Percentiles rank a stretch among this genome's conserved stretches.
Evolutionary conservation across 1,284 basidiomycete species (phyloP).

Genomic region (Mixia osmundae): DNA sequence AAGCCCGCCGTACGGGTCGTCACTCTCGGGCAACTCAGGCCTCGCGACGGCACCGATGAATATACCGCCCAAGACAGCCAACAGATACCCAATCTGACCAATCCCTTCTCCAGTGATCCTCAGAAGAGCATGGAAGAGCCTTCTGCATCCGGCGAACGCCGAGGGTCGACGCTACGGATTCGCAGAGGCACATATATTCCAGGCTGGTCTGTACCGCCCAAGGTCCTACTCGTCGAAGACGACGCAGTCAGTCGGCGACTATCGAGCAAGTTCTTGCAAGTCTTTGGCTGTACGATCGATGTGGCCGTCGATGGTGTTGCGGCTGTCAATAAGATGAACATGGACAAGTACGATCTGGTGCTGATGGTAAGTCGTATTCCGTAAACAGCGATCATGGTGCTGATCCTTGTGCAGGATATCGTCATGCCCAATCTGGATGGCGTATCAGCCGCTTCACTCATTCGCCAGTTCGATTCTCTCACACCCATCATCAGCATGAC

Average conservation of each 20-base stretch:
- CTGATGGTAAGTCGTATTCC: conserved; percentile 44
- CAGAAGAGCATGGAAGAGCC: too few relatives aligned
- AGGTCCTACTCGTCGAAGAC: conserved; percentile 77
- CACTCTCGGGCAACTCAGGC: too few relatives aligned
- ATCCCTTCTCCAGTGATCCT: too few relatives aligned
- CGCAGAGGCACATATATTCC: conserved; percentile 46
- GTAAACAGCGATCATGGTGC: background rate
- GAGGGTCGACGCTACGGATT: conserved; percentile 15
- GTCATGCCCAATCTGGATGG: conserved; percentile 85
- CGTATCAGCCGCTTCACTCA: conserved; percentile 69
- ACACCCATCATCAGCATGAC: conserved; percentile 97
- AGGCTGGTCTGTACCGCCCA: conserved; percentile 25
- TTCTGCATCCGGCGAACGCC: too few relatives aligned
- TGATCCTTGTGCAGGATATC: conserved; percentile 33
- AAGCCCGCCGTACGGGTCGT: too few relatives aligned
- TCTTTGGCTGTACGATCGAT: conserved; percentile 84
- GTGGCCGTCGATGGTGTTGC: conserved; percentile 79
- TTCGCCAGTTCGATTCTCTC: conserved; percentile 75
- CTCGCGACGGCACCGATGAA: too few relatives aligned
- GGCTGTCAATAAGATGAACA: conserved; percentile 87
- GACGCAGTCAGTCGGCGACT: conserved; percentile 73
- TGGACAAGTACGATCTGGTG: conserved; percentile 77
- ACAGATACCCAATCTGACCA: too few relatives aligned
- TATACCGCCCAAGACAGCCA: too few relatives aligned
- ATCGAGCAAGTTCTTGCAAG: conserved; percentile 77